Percentiles rank a stretch among this genome's conserved stretches.
phyloP scores from a whole-genome alignment of 768 basidiomycete species.

The Tremella mesenterica region DNA sequence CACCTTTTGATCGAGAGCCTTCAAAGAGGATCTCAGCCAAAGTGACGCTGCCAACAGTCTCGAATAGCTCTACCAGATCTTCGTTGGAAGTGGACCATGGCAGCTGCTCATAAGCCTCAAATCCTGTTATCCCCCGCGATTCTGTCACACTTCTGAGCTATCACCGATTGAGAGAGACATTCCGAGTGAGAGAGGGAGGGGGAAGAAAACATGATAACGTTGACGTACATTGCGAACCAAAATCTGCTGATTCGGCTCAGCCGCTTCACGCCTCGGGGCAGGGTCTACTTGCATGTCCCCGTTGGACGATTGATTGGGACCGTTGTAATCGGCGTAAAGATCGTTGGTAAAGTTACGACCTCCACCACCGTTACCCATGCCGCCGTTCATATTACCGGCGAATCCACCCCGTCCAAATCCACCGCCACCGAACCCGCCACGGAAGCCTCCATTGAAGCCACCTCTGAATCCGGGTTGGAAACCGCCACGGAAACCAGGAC shows the following conservation, averaged over 20 bases:
- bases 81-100: conserved; percentile 99
- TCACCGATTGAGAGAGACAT: too few species aligned
- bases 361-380: conserved; percentile 45
- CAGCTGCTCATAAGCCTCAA: conserved; percentile 53
- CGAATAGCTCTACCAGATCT: conserved; percentile 93
- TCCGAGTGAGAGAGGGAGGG: too few species aligned
- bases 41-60: conserved; percentile 92
- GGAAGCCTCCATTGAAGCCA: conserved; percentile 51
- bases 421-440: conserved; percentile 25
- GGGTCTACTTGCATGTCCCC: conserved; percentile 32
- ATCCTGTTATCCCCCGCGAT: too few species aligned
- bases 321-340: conserved; percentile 84
- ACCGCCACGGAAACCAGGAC: conserved; percentile 47
- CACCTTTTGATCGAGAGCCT: conserved; percentile 82
- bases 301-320: conserved; percentile 58
- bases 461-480: conserved; percentile 53
- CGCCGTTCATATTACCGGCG: conserved; percentile 9
- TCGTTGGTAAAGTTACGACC: conserved; percentile 63
- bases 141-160: too few species aligned
- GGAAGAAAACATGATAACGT: neutral
- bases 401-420: conserved; percentile 36
- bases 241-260: conserved; percentile 91
- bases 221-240: conserved; percentile 94
- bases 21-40: conserved; percentile 91
- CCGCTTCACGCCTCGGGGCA: conserved; percentile 28